Evolutionary conservation across 441 rosid species (phyloP), one percentile per base, ranked within the genome.

Genomic region (Pelargonium australe): DNA sequence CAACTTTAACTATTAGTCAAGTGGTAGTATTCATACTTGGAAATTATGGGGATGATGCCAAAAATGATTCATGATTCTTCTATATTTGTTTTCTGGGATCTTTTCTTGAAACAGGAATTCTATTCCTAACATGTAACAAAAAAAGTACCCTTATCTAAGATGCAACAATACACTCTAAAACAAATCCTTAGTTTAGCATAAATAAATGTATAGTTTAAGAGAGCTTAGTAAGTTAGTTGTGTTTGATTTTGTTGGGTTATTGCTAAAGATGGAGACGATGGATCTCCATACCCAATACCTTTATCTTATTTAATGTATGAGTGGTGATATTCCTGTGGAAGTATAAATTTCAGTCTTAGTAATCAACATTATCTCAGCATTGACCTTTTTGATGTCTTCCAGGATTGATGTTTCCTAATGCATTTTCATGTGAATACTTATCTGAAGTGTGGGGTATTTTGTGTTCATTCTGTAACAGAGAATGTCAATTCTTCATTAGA

Each of bases 341-440:
- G 41, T 37, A 37, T 44, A 44, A 44, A 11, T 9, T 44, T 44
- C 49, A 44, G 49, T 3, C 13, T 44, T 44, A 11, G 13, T 7
- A 23, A 60, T 57, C 64, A 10, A 23, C 37, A 71, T 51, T 49
- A 34, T 58, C 12, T 25, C 9, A 3, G 4, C 20, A 55, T 11
- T 69, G n/a, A 25, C 25, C 13, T 5, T 19, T 64, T 23, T 67
- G 10, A 31, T 13, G 62, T 60, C 37, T 14, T 61, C 40, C 79
- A 82, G 88, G 82, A 70, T 65, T 81, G 75, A 70, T 66, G 65
- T 70, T 67, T 72, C 78, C 69, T 73, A 66, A 78, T 81, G 85
- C 74, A 69, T 19, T 45, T 75, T 69, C 67, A 7, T 63, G 41
- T 76, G 37, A 67, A 62, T 5, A 44, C 69, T 69, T 41, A 44